Evolutionary conservation across 2,329 filamentous ascomycete species (phyloP), one percentile per base, ranked within the genome.

Genomic region (Claviceps arundinis): DNA sequence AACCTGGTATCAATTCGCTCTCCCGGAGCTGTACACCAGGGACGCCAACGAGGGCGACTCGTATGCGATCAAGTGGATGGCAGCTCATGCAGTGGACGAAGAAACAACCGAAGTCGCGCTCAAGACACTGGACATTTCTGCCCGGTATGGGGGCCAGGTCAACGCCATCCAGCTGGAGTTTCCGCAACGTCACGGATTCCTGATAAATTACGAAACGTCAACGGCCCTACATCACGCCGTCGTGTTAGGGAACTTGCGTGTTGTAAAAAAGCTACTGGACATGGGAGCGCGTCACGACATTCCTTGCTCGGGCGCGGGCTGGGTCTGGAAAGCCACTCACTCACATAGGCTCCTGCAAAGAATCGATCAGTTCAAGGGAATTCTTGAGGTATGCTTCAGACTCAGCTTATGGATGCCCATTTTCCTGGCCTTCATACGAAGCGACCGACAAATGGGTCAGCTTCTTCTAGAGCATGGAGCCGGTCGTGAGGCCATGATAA

Each of bases 201-300:
- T 3, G 17, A 26, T 16, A 16, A 4, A 5, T 6, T 17, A 37
- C 30, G 13, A 50, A 45, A 37, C 14, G 5, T 43, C 47, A 37
- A 50, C 52, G 4, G 37, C 50, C 4, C n/a, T 54, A 11, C 50
- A 54, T 41, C 42, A 43, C 37, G 52, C 52, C 17, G 26, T 47
- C 4, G 17, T 37, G 7, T 34, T 6, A 4, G 14, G 34, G 2
- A 47, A 48, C 6, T 2, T n/a, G 4, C 17, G 30, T 7, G 8
- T 49, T 14, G 26, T 41, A 22, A 5, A 30, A 34, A 16, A 6
- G 9, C 37, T 54, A 7, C 37, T 54, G 11, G 8, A 50, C 4
- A 34, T 24, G 38, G 52, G 52, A 22, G 48, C 52, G 4, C 22
- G 9, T 2, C n/a, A 42, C 9, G 48, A 51, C n/a, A 22, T 45